phyloP scores from a whole-genome alignment of 345 rosid species.

The Odontarrhena argentea region DNA sequence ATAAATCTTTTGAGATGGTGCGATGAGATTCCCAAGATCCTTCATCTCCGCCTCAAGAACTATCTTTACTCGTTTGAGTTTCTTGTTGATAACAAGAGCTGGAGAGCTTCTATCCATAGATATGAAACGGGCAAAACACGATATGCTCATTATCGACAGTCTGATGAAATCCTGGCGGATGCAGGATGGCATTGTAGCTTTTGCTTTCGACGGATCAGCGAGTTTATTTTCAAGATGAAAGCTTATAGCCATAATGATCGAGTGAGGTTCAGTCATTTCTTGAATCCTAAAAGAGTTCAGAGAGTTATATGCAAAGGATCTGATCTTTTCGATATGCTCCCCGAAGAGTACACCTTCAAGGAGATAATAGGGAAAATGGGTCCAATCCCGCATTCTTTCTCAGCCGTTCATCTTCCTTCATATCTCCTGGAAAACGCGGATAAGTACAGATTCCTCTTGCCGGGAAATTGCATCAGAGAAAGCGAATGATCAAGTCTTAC shows the following conservation, averaged over 20 bases:
- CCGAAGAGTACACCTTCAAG: conserved; percentile 77
- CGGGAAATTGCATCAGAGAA: conserved; percentile 67
- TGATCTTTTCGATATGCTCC: conserved; percentile 80
- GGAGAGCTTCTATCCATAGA: conserved; percentile 87
- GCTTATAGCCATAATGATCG: conserved; percentile 79
- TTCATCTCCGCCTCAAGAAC: conserved; percentile 74
- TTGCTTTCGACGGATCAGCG: conserved; percentile 64
- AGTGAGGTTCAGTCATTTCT: conserved; percentile 65
- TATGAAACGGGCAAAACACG: conserved; percentile 65
- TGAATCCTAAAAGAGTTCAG: conserved; percentile 74
- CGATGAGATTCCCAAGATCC: conserved; percentile 63
- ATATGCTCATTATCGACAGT: conserved; percentile 77
- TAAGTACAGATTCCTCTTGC: conserved; percentile 61
- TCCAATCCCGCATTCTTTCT: conserved; percentile 73
- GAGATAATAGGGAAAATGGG: conserved; percentile 82
- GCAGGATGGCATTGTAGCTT: conserved; percentile 92
- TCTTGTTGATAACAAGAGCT: conserved; percentile 71
- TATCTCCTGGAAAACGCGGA: conserved; percentile 65
- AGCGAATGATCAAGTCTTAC: conserved; percentile 40
- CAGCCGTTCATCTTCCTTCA: conserved; percentile 77
- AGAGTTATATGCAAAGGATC: conserved; percentile 73
- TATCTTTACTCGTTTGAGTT: conserved; percentile 89
- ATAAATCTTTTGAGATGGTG: conserved; percentile 88
- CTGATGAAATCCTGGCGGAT: conserved; percentile 68
- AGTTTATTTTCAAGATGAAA: conserved; percentile 79